phyloP scores from a whole-genome alignment of 805 yeast genomes.

The Monosporozyma solicola region DNA sequence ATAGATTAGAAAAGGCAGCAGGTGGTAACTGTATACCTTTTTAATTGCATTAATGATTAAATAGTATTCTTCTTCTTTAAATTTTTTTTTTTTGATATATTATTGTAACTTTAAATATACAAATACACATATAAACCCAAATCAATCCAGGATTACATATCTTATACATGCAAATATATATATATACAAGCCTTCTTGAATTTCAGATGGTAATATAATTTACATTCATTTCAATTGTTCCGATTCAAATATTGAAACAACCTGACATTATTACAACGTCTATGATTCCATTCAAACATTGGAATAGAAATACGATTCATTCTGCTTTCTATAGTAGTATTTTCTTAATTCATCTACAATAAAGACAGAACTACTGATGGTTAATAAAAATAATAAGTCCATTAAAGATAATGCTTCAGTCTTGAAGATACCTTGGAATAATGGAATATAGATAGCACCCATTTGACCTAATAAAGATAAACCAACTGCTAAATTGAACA shows the following conservation, averaged over 20 bases:
- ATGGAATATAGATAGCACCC: slow-evolving; percentile 88
- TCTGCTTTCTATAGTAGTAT: slow-evolving; percentile 26
- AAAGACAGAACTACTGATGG: slow-evolving; percentile 71
- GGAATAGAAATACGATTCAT: slow-evolving; percentile 11
- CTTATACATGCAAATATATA: slow-evolving; percentile 1
- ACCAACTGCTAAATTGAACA: slow-evolving; percentile 90
- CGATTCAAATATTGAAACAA: neutral
- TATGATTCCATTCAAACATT: slow-evolving; percentile 3
- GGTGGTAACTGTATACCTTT: slow-evolving; percentile 7
- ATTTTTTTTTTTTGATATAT: neutral
- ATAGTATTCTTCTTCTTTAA: neutral
- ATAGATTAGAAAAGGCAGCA: slow-evolving; percentile 42
- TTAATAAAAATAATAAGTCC: slow-evolving; percentile 57
- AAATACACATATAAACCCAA: neutral
- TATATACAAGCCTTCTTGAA: neutral
- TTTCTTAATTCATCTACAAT: slow-evolving; percentile 79
- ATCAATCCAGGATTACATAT: neutral
- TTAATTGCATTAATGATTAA: neutral
- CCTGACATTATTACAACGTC: neutral
- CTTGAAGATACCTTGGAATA: slow-evolving; percentile 86
- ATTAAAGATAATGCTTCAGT: slow-evolving; percentile 76
- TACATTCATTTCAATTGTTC: neutral
- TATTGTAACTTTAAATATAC: neutral
- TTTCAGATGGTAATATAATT: neutral
- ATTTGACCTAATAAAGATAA: slow-evolving; percentile 85